Conservation (phyloP, 2,329 filamentous ascomycete species). For the Exophiala sp. region DNA sequence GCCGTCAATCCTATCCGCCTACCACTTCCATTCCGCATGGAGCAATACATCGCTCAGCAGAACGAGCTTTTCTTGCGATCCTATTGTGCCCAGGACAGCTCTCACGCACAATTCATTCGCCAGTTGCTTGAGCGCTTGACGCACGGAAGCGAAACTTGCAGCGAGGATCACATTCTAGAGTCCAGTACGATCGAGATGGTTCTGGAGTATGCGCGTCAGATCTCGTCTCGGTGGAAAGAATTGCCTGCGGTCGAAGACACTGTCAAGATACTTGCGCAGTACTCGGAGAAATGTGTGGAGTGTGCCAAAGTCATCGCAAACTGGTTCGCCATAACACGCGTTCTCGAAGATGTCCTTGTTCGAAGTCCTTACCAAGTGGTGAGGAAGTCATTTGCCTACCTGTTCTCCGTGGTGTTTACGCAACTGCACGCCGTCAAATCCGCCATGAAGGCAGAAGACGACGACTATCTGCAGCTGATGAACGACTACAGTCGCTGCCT, state of each 20-base stretch:
- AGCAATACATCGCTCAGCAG: conserved; percentile 61
- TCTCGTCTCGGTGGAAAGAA: conserved; percentile 69
- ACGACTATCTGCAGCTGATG: neutral
- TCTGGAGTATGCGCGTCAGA: conserved; percentile 67
- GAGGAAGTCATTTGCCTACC: conserved; percentile 20
- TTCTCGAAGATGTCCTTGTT: conserved; percentile 23
- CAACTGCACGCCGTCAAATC: conserved; percentile 11
- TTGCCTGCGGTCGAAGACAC: conserved; percentile 59
- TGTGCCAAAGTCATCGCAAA: conserved; percentile 23
- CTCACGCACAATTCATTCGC: conserved; percentile 65
- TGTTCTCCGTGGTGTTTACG: conserved; percentile 18
- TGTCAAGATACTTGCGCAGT: conserved; percentile 58
- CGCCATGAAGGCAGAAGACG: neutral
- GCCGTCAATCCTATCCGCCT: conserved; percentile 51
- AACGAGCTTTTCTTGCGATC: conserved; percentile 71
- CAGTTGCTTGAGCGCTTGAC: conserved; percentile 58
- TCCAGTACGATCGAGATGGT: conserved; percentile 41
- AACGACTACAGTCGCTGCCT: conserved; percentile 13
- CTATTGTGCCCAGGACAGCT: conserved; percentile 74
- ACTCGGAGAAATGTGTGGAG: conserved; percentile 14
- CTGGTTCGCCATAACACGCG: conserved; percentile 17
- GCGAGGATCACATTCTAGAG: conserved; percentile 46
- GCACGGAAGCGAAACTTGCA: conserved; percentile 49
- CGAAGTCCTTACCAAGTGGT: conserved; percentile 19
- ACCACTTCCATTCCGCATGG: conserved; percentile 43